phyloP scores from a whole-genome alignment of 116 monocot genomes.

The Dioscorea cayenensis region DNA sequence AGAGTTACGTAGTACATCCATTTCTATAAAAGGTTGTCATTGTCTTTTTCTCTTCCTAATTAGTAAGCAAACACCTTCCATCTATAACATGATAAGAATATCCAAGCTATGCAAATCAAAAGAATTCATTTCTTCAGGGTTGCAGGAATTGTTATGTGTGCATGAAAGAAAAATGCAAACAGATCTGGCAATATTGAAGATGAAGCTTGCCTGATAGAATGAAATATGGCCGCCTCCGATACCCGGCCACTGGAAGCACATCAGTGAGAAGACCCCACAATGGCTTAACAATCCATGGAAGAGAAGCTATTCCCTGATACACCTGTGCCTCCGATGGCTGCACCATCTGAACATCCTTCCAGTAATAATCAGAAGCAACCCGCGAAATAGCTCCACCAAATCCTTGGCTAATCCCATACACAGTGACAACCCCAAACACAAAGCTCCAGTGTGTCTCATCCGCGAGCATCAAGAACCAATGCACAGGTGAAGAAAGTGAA shows the following conservation, averaged over 20 bases:
- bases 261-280: conserved; percentile 89
- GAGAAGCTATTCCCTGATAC: conserved; percentile 61
- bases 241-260: conserved; percentile 65
- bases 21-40: not conserved
- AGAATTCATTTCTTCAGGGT: too few relatives aligned
- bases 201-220: conserved; percentile 51
- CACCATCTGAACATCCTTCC: conserved; percentile 87
- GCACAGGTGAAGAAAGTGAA: not conserved
- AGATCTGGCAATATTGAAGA: not conserved
- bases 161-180: not conserved
- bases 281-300: conserved; percentile 90
- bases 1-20: not conserved
- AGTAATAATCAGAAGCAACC: conserved; percentile 78
- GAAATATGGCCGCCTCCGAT: conserved; percentile 71
- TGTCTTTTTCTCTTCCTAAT: too few relatives aligned
- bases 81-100: too few relatives aligned
- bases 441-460: conserved; percentile 81
- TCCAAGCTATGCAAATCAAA: not conserved
- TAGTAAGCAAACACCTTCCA: too few relatives aligned
- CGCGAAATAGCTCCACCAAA: conserved; percentile 48
- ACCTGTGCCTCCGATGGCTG: conserved; percentile 79
- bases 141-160: not conserved
- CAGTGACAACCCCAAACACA: conserved; percentile 45
- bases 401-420: conserved; percentile 77
- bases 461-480: conserved; percentile 59